Conservation (phyloP, 1,284 basidiomycete genomes). For the Volvariella surrecta region DNA sequence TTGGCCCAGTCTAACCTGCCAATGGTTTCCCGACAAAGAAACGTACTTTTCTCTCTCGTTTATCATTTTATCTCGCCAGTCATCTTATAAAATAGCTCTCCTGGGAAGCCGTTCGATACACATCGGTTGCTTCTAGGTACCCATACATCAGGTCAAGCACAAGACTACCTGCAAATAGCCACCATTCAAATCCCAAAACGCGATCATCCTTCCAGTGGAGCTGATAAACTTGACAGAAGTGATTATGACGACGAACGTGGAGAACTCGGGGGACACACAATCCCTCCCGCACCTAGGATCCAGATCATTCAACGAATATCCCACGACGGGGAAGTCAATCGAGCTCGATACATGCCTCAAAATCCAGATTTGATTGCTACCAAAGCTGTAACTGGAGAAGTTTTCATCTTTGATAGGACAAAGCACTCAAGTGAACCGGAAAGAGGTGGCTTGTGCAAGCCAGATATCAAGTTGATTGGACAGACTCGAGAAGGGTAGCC, state of each 20-base stretch:
- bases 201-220: conserved; percentile 35
- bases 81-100: conserved; percentile 40
- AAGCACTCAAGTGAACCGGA: conserved; percentile 95
- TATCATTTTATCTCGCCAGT: conserved; percentile 2
- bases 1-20: conserved; percentile 97
- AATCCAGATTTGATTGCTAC: conserved; percentile 97
- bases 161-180: conserved; percentile 96
- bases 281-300: conserved; percentile 74
- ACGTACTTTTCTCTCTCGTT: conserved; percentile 42
- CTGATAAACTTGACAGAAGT: conserved; percentile 68
- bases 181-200: conserved; percentile 89
- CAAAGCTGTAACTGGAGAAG: conserved; percentile 85
- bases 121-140: conserved; percentile 96
- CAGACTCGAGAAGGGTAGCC: conserved; percentile 94
- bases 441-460: conserved; percentile 75
- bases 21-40: conserved; percentile 99
- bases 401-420: conserved; percentile 92
- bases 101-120: conserved; percentile 85
- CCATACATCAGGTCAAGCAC: conserved; percentile 92
- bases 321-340: conserved; percentile 94
- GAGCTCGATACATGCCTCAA: conserved; percentile 98
- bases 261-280: conserved; percentile 81
- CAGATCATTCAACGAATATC: conserved; percentile 93
- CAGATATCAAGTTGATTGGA: conserved; percentile 86
- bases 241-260: conserved; percentile 93